phyloP scores from a whole-genome alignment of 1,139 yeast genomes.

The Yamadazyma conglobata region DNA sequence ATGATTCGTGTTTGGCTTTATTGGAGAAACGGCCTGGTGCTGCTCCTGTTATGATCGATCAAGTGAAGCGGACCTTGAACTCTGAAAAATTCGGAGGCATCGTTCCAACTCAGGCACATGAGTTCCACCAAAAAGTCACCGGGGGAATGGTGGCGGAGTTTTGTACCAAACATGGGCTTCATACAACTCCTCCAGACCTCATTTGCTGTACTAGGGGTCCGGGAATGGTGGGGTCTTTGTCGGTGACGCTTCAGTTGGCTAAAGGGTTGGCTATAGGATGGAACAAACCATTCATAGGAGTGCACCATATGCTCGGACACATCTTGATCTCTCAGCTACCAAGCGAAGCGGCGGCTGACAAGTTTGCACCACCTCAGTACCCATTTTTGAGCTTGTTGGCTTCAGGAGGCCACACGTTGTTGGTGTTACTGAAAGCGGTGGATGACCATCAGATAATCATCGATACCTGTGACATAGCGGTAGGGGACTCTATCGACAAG shows the following conservation, averaged over 20 bases:
- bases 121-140: conserved; percentile 65
- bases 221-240: conserved; percentile 89
- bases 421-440: conserved; percentile 63
- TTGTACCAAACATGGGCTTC: conserved; percentile 23
- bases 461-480: conserved; percentile 82
- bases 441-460: conserved; percentile 68
- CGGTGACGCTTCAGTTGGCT: conserved; percentile 80
- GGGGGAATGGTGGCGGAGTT: conserved; percentile 26
- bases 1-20: conserved; percentile 86
- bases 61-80: conserved; percentile 62
- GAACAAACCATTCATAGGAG: conserved; percentile 77
- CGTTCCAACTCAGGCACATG: conserved; percentile 80
- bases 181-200: conserved; percentile 55
- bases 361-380: conserved; percentile 44
- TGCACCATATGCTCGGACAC: conserved; percentile 96
- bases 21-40: conserved; percentile 43
- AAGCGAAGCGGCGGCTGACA: conserved; percentile 14
- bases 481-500: conserved; percentile 91
- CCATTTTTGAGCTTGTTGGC: conserved; percentile 82
- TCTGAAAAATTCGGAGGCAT: conserved; percentile 77
- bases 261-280: conserved; percentile 82
- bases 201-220: conserved; percentile 95
- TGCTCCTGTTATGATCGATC: conserved; percentile 55
- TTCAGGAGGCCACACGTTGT: conserved; percentile 94
- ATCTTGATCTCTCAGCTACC: conserved; percentile 64